A percentile compares a stretch with the other conserved stretches of the same genome.
Evolutionary conservation across 495 filamentous ascomycete species (phyloP).

Genomic region (Xylaria telfairii): DNA sequence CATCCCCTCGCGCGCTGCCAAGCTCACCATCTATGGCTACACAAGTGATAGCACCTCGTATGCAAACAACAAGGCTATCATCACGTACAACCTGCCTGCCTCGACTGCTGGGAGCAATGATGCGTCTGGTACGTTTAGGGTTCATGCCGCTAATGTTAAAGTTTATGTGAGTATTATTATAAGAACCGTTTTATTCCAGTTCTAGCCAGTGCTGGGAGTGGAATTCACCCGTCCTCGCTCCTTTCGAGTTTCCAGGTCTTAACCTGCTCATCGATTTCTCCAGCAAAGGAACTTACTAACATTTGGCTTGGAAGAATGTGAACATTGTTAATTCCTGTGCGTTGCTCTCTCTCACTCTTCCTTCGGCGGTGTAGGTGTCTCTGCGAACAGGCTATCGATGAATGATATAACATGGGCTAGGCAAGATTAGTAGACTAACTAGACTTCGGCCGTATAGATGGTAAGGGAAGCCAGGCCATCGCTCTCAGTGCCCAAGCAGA

Average conservation of each 20-base stretch:
- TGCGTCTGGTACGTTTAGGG: conserved; percentile 61
- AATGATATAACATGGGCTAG: neutral
- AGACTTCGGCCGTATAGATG: conserved; percentile 31
- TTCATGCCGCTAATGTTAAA: conserved; percentile 55
- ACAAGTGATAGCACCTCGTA: conserved; percentile 64
- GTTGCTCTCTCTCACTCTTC: conserved; percentile 9
- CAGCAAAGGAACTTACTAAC: conserved; percentile 17
- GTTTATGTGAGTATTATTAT: conserved; percentile 49
- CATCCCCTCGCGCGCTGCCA: conserved; percentile 47
- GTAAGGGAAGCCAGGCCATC: conserved; percentile 62
- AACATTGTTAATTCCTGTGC: conserved; percentile 61
- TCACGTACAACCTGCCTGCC: conserved; percentile 55
- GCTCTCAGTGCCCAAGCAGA: conserved; percentile 61
- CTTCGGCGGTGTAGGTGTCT: neutral
- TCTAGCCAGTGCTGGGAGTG: neutral
- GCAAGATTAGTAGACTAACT: neutral
- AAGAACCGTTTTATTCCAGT: neutral
- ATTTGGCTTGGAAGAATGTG: conserved; percentile 51
- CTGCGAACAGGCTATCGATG: neutral
- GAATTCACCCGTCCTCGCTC: neutral
- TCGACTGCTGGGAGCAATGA: conserved; percentile 51
- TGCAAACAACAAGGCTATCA: conserved; percentile 62
- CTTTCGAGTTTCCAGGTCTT: neutral
- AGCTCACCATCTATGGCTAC: conserved; percentile 65
- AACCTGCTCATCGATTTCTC: neutral